A percentile compares a stretch with the other conserved stretches of the same genome.
Evolutionary conservation across 208 protist genomes (phyloP).

Genomic region (Blastocrithidia nonstop): DNA sequence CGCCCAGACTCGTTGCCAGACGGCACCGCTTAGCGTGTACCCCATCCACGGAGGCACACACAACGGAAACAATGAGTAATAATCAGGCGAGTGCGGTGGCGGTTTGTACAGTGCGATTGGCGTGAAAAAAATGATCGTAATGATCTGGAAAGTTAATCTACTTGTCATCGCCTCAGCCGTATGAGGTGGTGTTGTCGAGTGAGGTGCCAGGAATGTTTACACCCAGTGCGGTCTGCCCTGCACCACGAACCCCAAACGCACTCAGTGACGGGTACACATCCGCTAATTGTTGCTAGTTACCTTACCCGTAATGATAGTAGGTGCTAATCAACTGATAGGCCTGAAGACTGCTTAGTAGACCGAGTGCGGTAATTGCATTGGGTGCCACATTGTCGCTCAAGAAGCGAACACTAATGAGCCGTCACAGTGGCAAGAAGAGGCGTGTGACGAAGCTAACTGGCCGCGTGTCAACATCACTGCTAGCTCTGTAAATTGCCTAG

Average conservation of each 20-base stretch:
- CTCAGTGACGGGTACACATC: conserved; percentile 17
- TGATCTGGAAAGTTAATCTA: not conserved
- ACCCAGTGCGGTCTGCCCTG: conserved; percentile 14
- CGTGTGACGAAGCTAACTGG: conserved; percentile 64
- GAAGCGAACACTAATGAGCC: conserved; percentile 23
- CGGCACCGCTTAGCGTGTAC: conserved; percentile 67
- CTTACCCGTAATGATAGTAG: conserved; percentile 24
- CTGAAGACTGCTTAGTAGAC: conserved; percentile 66
- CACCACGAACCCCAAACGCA: conserved; percentile 22
- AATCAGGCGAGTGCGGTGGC: conserved; percentile 46
- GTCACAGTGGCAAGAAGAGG: conserved; percentile 50
- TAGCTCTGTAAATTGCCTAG: conserved; percentile 42
- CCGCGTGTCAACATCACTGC: conserved; percentile 50
- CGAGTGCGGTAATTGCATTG: conserved; percentile 78
- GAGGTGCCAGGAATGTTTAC: conserved; percentile 1
- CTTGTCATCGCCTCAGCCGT: not conserved
- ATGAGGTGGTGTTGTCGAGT: not conserved
- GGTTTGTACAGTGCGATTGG: conserved; percentile 24
- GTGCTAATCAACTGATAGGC: conserved; percentile 71
- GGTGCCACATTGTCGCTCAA: conserved; percentile 79
- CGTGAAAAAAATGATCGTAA: conserved; percentile 34
- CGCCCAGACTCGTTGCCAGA: conserved; percentile 63
- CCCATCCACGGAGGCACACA: conserved; percentile 61
- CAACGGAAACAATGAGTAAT: conserved; percentile 43
- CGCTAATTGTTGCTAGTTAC: not conserved